A percentile compares a stretch with the other conserved stretches of the same genome.
Conservation (phyloP, 805 yeast species). For the Kuraishia ogatae region DNA sequence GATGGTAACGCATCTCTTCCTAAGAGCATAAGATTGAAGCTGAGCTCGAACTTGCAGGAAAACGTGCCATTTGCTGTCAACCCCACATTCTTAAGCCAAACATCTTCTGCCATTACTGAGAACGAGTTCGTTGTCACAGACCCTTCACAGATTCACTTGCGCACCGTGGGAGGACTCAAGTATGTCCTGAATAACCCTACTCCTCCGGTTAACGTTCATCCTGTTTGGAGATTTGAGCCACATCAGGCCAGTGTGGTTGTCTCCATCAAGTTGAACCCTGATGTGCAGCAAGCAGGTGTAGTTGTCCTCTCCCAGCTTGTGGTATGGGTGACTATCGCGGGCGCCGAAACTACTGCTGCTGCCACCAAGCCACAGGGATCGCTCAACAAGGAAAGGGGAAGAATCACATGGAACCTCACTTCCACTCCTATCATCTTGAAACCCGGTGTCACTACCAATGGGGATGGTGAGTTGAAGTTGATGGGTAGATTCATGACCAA, state of each 20-base stretch:
- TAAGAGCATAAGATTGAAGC: slow-evolving; percentile 27
- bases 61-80: slow-evolving; percentile 42
- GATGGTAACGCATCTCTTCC: slow-evolving; percentile 26
- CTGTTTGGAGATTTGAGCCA: slow-evolving; percentile 85
- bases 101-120: slow-evolving; percentile 10
- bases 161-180: slow-evolving; percentile 75
- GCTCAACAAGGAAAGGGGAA: slow-evolving; percentile 74
- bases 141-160: slow-evolving; percentile 44
- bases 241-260: slow-evolving; percentile 82
- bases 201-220: slow-evolving; percentile 66
- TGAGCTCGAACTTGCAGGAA: slow-evolving; percentile 32
- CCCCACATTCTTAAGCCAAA: slow-evolving; percentile 42
- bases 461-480: slow-evolving; percentile 47
- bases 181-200: slow-evolving; percentile 47
- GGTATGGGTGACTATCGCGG: slow-evolving; percentile 53
- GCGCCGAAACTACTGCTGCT: slow-evolving; percentile 61
- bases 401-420: slow-evolving; percentile 77
- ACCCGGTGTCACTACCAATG: slow-evolving; percentile 9
- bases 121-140: slow-evolving; percentile 32
- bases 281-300: slow-evolving; percentile 25
- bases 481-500: slow-evolving; percentile 83
- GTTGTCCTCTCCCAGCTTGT: slow-evolving; percentile 48
- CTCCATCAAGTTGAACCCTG: slow-evolving; percentile 49
- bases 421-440: slow-evolving; percentile 28
- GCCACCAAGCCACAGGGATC: slow-evolving; percentile 90